Conservation (phyloP, 495 filamentous ascomycete species). For the Staphylotrichum tortipilum region DNA sequence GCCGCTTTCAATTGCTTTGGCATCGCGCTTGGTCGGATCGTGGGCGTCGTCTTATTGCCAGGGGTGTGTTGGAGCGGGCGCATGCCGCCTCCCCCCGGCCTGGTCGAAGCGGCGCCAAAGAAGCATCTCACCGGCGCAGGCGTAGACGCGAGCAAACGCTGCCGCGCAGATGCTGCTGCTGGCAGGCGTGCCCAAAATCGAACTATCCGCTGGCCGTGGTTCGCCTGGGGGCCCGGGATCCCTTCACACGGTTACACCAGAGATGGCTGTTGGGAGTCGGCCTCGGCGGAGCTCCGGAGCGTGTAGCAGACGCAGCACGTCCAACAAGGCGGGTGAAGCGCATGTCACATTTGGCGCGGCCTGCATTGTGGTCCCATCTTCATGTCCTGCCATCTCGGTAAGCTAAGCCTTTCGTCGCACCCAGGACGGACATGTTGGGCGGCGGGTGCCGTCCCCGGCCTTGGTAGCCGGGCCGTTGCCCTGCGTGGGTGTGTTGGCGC, state of each 20-base stretch:
- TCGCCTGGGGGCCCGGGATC: neutral
- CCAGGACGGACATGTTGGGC: too few species aligned
- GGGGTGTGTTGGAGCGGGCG: neutral
- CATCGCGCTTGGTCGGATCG: neutral
- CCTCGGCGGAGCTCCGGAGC: too few species aligned
- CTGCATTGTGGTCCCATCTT: too few species aligned
- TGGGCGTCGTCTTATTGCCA: neutral
- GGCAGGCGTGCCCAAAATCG: too few species aligned
- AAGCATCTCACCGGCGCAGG: too few species aligned
- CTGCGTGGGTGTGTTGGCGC: neutral
- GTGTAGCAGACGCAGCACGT: too few species aligned
- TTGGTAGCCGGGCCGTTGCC: neutral
- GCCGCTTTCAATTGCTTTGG: neutral
- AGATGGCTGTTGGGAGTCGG: neutral
- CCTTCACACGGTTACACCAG: too few species aligned
- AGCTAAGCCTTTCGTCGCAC: neutral
- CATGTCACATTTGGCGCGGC: too few species aligned
- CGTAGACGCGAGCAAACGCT: neutral
- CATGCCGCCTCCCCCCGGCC: neutral
- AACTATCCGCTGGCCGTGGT: neutral
- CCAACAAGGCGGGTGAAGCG: too few species aligned
- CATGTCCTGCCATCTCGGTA: neutral
- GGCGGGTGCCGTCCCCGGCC: neutral
- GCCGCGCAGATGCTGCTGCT: too few species aligned
- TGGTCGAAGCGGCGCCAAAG: neutral